These are phyloP conservation scores for Brassica nigra DNA, from an alignment of 345 rosid genomes.

Conservation along the genomic window DNA sequence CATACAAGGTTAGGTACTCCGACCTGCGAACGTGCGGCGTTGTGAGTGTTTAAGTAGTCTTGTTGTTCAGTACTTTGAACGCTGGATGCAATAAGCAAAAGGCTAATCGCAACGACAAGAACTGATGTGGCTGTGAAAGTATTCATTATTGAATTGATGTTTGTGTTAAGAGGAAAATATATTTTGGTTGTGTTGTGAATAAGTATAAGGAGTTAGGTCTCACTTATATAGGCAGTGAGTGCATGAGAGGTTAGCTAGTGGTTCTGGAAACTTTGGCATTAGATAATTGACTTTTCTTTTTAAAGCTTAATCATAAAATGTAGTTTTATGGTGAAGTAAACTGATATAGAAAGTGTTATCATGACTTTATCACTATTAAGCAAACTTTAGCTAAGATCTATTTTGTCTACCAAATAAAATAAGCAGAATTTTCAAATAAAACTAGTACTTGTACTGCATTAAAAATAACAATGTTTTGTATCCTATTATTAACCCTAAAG, in stretches of 20 bases:
- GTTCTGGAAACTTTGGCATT: conserved; percentile 14
- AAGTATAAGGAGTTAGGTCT: not conserved
- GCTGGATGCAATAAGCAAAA: conserved; percentile 12
- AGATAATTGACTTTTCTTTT: conserved; percentile 13
- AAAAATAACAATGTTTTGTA: not conserved
- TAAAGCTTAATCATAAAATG: not conserved
- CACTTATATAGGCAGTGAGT: conserved; percentile 10
- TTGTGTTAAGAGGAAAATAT: not conserved
- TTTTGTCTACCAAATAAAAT: not conserved
- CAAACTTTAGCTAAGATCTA: conserved; percentile 2
- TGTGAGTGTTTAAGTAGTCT: conserved; percentile 54
- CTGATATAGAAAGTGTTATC: not conserved
- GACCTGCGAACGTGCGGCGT: conserved; percentile 45
- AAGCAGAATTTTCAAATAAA: not conserved
- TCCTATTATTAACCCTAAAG: not conserved
- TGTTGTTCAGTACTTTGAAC: conserved; percentile 43
- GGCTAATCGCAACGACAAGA: conserved; percentile 11
- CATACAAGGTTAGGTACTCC: conserved; percentile 48
- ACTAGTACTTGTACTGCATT: not conserved
- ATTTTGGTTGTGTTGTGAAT: not conserved
- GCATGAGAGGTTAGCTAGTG: not conserved
- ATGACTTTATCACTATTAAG: not conserved
- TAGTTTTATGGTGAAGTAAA: conserved; percentile 5
- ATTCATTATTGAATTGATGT: conserved; percentile 1
- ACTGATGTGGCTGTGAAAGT: conserved; percentile 12